A percentile compares a stretch with the other conserved stretches of the same genome.
These are phyloP conservation scores for Durotheca rogersii DNA, from an alignment of 495 filamentous ascomycete species.

Conservation along the genomic window DNA sequence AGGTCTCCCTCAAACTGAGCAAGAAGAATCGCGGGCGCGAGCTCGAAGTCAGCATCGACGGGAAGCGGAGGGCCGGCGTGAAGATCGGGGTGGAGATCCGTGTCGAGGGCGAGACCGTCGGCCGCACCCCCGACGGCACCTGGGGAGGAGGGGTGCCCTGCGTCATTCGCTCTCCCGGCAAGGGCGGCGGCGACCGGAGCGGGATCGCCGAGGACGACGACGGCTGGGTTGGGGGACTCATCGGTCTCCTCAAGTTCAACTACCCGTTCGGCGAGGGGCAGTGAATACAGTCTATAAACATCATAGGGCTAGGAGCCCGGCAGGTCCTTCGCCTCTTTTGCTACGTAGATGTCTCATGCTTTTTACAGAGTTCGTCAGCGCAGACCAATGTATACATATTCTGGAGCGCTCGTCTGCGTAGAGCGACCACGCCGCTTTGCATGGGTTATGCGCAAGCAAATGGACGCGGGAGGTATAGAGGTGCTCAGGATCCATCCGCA, in stretches of 20 bases:
- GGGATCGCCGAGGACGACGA: constrained; percentile 69
- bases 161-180: constrained; percentile 56
- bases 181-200: constrained; percentile 37
- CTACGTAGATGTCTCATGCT: background rate
- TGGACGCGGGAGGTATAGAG: no score
- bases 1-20: constrained; percentile 78
- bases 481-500: background rate
- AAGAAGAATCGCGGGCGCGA: constrained; percentile 80
- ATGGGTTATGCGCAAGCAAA: no score
- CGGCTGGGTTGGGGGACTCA: constrained; percentile 95
- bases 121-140: constrained; percentile 47
- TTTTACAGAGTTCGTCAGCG: no score
- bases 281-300: background rate
- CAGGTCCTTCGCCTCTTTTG: background rate
- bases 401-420: no score
- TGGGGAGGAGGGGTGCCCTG: constrained; percentile 70
- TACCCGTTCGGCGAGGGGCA: constrained; percentile 82
- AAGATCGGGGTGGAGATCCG: constrained; percentile 82
- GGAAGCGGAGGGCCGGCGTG: constrained; percentile 71
- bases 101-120: constrained; percentile 77
- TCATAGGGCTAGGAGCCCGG: background rate
- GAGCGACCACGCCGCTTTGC: no score
- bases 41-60: constrained; percentile 87
- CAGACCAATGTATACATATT: no score
- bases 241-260: constrained; percentile 94